Conservation (phyloP, 768 basidiomycete genomes). For the Daedaleopsis nitida region DNA sequence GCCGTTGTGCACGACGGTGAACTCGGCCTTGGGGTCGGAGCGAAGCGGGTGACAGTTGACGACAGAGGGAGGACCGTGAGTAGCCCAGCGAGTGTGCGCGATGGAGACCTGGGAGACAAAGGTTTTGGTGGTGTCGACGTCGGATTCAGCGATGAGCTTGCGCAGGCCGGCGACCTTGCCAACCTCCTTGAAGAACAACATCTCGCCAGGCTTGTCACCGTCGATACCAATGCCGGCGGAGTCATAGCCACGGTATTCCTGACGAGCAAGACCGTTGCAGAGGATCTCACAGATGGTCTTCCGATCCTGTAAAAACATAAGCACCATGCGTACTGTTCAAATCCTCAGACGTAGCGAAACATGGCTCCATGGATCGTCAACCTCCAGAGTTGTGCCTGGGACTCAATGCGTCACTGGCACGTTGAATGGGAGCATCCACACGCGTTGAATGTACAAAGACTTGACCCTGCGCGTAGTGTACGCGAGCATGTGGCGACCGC, state of each 20-base stretch:
- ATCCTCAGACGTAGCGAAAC: not conserved
- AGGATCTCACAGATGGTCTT: slow-evolving; percentile 91
- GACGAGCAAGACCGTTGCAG: slow-evolving; percentile 85
- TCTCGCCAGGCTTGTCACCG: slow-evolving; percentile 78
- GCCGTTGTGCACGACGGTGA: slow-evolving; percentile 96
- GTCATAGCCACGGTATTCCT: slow-evolving; percentile 99
- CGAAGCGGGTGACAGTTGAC: slow-evolving; percentile 95
- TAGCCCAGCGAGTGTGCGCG: slow-evolving; percentile 99
- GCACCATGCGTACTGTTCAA: not conserved
- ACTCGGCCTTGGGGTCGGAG: slow-evolving; percentile 79
- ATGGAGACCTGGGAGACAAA: slow-evolving; percentile 91
- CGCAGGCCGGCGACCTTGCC: slow-evolving; percentile 95
- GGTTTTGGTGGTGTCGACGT: slow-evolving; percentile 72
- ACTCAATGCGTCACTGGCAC: too few relatives aligned
- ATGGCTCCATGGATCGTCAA: not conserved
- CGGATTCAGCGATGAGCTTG: slow-evolving; percentile 79
- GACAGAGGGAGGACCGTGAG: slow-evolving; percentile 87
- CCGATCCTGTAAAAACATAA: slow-evolving; percentile 62
- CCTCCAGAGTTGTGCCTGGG: not conserved
- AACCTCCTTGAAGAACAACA: slow-evolving; percentile 94
- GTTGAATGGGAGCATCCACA: too few relatives aligned
- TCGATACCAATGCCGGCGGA: slow-evolving; percentile 91
- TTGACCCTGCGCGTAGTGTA: too few relatives aligned
- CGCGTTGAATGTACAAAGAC: too few relatives aligned
- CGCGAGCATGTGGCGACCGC: not conserved